These are phyloP conservation scores for Cardamine chenopodiifolia DNA, from an alignment of 345 rosid genomes.

Conservation along the genomic window DNA sequence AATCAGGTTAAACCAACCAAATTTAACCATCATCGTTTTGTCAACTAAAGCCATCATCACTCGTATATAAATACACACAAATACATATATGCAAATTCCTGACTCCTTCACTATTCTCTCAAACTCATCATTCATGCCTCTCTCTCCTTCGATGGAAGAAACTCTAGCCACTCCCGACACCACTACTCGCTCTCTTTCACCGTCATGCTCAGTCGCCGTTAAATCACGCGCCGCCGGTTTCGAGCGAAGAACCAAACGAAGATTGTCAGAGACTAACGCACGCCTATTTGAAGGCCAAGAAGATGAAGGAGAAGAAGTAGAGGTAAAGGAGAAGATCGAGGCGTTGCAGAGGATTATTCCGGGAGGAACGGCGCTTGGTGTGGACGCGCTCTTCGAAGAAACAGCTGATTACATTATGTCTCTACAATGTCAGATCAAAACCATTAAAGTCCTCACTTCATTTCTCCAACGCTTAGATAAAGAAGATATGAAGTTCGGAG, in stretches of 20 bases:
- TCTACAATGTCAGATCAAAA: slow-evolving; percentile 62
- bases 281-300: slow-evolving; percentile 22
- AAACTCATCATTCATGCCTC: slow-evolving; percentile 25
- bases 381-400: slow-evolving; percentile 66
- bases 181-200: slow-evolving; percentile 22
- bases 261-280: slow-evolving; percentile 36
- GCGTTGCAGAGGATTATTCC: slow-evolving; percentile 80
- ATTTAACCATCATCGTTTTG: not conserved
- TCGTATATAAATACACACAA: slow-evolving; percentile 17
- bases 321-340: slow-evolving; percentile 55
- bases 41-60: slow-evolving; percentile 23
- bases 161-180: slow-evolving; percentile 30
- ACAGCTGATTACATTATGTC: slow-evolving; percentile 70
- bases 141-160: slow-evolving; percentile 41
- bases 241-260: slow-evolving; percentile 41
- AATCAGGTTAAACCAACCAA: slow-evolving; percentile 21
- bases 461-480: slow-evolving; percentile 57
- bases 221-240: slow-evolving; percentile 38
- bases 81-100: slow-evolving; percentile 24
- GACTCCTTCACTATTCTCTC: slow-evolving; percentile 39
- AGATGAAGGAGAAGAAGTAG: slow-evolving; percentile 46
- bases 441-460: slow-evolving; percentile 56
- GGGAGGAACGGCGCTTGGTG: slow-evolving; percentile 63
- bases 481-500: slow-evolving; percentile 60
- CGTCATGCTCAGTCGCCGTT: slow-evolving; percentile 20